A percentile compares a stretch with the other conserved stretches of the same genome.
phyloP scores from a whole-genome alignment of 1,139 yeast genomes.

The Candida sojae region DNA sequence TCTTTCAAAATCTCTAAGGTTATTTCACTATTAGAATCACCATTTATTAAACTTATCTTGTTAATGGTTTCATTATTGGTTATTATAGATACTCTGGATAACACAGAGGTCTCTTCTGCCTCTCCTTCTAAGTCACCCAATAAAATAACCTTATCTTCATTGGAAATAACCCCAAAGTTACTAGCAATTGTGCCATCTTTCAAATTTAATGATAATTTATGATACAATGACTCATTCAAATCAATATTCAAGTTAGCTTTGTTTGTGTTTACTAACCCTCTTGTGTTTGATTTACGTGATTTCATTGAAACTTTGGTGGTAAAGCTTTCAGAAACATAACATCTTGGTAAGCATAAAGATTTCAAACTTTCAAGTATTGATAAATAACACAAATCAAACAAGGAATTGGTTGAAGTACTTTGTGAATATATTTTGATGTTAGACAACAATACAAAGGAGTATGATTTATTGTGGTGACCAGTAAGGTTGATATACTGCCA shows the following conservation, averaged over 20 bases:
- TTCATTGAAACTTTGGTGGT: constrained; percentile 50
- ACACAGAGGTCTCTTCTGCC: constrained; percentile 62
- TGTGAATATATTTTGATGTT: constrained; percentile 72
- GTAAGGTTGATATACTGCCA: constrained; percentile 16
- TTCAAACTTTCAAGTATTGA: constrained; percentile 66
- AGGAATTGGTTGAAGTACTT: constrained; percentile 56
- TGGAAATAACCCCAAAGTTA: constrained; percentile 62
- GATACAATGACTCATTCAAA: constrained; percentile 21
- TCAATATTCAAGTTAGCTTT: constrained; percentile 35
- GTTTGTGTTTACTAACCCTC: constrained; percentile 49
- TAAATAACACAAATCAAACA: constrained; percentile 76
- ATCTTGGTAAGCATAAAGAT: constrained; percentile 62
- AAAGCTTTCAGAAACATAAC: constrained; percentile 55
- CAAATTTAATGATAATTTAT: constrained; percentile 34
- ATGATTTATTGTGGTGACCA: constrained; percentile 33
- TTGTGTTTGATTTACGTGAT: constrained; percentile 33
- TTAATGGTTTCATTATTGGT: constrained; percentile 19
- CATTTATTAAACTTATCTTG: constrained; percentile 22
- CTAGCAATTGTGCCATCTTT: constrained; percentile 50
- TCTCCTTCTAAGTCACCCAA: constrained; percentile 79
- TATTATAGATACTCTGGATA: constrained; percentile 44
- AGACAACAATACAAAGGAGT: constrained; percentile 69
- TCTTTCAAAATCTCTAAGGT: constrained; percentile 46
- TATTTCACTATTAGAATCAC: constrained; percentile 29
- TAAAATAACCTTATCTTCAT: constrained; percentile 37